Conservation (phyloP, 1,284 basidiomycete species). For the Pascua guehoae region DNA sequence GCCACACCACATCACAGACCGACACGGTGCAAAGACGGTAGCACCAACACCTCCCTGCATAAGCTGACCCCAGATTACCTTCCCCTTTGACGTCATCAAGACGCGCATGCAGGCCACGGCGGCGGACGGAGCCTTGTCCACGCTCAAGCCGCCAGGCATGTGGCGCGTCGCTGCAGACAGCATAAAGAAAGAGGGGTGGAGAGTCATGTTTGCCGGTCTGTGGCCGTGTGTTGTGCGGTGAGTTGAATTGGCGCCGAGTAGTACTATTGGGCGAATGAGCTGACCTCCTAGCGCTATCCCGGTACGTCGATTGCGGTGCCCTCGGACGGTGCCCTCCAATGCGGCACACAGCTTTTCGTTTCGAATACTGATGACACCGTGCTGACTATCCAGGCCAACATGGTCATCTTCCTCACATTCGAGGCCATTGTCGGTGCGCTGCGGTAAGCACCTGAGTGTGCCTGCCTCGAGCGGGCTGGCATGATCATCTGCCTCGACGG, state of each 20-base stretch:
- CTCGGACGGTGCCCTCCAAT: too few species aligned
- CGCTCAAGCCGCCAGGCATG: slow-evolving; percentile 15
- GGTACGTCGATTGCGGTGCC: too few species aligned
- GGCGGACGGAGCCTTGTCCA: slow-evolving; percentile 55
- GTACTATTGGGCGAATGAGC: neutral
- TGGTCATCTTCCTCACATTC: slow-evolving; percentile 49
- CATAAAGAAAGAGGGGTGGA: slow-evolving; percentile 61
- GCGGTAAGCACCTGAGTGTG: slow-evolving; percentile 15
- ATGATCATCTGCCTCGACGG: too few species aligned
- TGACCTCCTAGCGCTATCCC: slow-evolving; percentile 6
- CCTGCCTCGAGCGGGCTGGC: too few species aligned
- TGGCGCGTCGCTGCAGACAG: slow-evolving; percentile 51
- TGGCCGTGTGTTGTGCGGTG: slow-evolving; percentile 73
- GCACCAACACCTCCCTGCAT: neutral
- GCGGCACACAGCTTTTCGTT: neutral
- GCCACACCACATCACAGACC: too few species aligned
- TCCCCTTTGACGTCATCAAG: slow-evolving; percentile 81
- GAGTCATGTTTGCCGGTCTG: slow-evolving; percentile 70
- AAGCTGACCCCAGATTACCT: slow-evolving; percentile 57
- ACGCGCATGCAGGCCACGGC: slow-evolving; percentile 70
- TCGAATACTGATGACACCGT: neutral
- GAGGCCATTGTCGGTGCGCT: slow-evolving; percentile 42
- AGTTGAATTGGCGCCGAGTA: slow-evolving; percentile 28
- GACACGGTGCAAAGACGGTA: too few species aligned
- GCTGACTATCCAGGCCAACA: slow-evolving; percentile 39